Evolutionary conservation across 2,329 filamentous ascomycete species (phyloP), one percentile per base, ranked within the genome.

Genomic region (Pyricularia grisea): DNA sequence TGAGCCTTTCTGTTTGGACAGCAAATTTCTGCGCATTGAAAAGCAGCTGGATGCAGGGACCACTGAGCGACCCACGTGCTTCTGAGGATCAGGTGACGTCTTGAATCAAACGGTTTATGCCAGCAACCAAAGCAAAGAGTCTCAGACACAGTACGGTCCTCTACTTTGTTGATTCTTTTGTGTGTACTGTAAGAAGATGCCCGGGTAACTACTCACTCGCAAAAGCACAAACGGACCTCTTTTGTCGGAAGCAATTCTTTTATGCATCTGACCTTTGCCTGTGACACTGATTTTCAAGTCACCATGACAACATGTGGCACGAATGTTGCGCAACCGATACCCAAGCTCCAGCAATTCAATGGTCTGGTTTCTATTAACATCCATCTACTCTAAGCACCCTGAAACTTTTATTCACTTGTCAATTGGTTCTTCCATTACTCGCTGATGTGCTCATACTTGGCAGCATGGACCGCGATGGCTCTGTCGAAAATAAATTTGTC

Each of bases 381-480:
- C 17, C 42, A 50, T 50, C 42, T 50, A 50, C 42, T 50, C 42
- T 50, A 50, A 50, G 42, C 42, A 2, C 14, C 42, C 42, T n/a
- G 42, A n/a, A 20, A n/a, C 7, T 50, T n/a, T n/a, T 7, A 17
- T n/a, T n/a, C 6, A 17, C 17, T n/a, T 50, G 17, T 20, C 42
- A 50, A 50, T n/a, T 20, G 42, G 42, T 50, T n/a, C 17, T 50
- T n/a, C 42, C 42, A 50, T 50, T 68, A 68, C 55, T 68, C 67
- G 6, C 17, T 55, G 42, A 81, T 79, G 74, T 78, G 76, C 20
- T 89, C 81, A 77, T 94, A 94, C 81, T 93, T 93, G 74, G 87
- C 86, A 78, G 90, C 83, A 81, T 94, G 92, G 65, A 85, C 92
- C 69, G 88, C 77, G 77, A 95, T 94, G 71, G 92, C 91, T 80